Base-by-base conservation (phyloP, 2,329 filamentous ascomycete genomes). In the Apiospora sp. region DNA sequence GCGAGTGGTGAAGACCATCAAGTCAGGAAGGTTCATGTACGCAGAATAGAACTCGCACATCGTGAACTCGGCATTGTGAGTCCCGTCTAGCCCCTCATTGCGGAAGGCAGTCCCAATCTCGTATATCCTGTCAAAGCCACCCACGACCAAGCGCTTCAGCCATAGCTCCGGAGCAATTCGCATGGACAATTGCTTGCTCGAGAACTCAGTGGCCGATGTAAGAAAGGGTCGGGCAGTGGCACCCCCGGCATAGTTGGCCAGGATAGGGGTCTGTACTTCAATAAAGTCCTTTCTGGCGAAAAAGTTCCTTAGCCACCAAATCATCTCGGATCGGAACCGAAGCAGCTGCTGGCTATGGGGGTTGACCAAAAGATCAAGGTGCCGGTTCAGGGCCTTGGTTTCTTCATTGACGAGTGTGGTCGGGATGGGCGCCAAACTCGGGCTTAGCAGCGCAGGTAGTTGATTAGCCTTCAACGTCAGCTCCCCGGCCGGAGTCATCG, bases 41-140 rank as follows among this genome's bases (percentile, higher is more conserved):
- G 95, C 92, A 74, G 93, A 92, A 83, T 99, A 99, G 84, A 98
- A 98, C 83, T 99, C 96, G 86, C 96, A 98, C 73, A 94, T 98
- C 64, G 94, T 96, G 83, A 98, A 99, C 80, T 99, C 96, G 0
- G 96, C 96, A 80, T 99, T 99, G 81, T 99, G 96, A 0, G 94
- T 98, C 43, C 89, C 89, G 81, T 98, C 95, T 48, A 98, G 84
- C 81, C 94, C 94, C 84, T 99, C 96, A 80, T 99, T 99, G 61
- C 96, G 91, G 83, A 99, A 99, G 16, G 92, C 91, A 4, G 94
- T 92, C 0, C 96, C 96, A 75, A 99, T 95, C 83, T 99, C 96
- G 79, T 97, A 99, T 37, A 99, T 91, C 74, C 88, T 91, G 77
- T 97, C 93, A 74, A 98, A 91, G 2, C 95, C 96, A 69, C 95